phyloP scores from a whole-genome alignment of 2,329 filamentous ascomycete species.

The Paraconiothyrium brasiliense region DNA sequence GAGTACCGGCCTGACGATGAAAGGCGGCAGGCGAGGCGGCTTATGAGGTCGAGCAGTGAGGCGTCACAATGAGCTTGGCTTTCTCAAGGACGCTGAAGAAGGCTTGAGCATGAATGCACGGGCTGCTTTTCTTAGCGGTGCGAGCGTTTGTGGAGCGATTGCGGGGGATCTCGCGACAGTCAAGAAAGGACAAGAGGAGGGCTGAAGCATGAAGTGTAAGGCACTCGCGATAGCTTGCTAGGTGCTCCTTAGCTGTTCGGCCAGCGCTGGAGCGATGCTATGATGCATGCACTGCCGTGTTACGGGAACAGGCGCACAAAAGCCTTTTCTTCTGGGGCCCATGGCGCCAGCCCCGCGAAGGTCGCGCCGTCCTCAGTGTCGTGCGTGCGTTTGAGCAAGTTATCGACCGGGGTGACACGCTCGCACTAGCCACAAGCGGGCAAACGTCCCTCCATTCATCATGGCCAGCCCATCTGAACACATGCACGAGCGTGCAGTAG shows the following conservation, averaged over 20 bases:
- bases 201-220: constrained; percentile 46
- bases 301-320: neutral
- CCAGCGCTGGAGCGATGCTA: neutral
- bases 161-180: constrained; percentile 45
- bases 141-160: constrained; percentile 38
- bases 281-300: neutral
- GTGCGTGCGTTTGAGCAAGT: constrained; percentile 31
- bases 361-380: neutral
- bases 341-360: constrained; percentile 2
- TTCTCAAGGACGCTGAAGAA: constrained; percentile 18
- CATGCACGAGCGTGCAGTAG: constrained; percentile 3
- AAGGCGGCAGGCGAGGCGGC: constrained; percentile 19
- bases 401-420: constrained; percentile 15
- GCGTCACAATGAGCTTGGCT: constrained; percentile 27
- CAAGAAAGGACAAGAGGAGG: constrained; percentile 38
- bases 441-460: constrained; percentile 4
- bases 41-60: constrained; percentile 12
- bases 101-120: constrained; percentile 41
- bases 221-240: constrained; percentile 19
- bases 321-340: neutral
- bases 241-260: constrained; percentile 14
- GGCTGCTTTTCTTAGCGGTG: constrained; percentile 18
- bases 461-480: neutral
- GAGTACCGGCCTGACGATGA: constrained; percentile 44
- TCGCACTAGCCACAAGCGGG: constrained; percentile 9